A percentile compares a stretch with the other conserved stretches of the same genome.
These are phyloP conservation scores for Melastoma candidum DNA, from an alignment of 441 rosid species.

Conservation along the genomic window DNA sequence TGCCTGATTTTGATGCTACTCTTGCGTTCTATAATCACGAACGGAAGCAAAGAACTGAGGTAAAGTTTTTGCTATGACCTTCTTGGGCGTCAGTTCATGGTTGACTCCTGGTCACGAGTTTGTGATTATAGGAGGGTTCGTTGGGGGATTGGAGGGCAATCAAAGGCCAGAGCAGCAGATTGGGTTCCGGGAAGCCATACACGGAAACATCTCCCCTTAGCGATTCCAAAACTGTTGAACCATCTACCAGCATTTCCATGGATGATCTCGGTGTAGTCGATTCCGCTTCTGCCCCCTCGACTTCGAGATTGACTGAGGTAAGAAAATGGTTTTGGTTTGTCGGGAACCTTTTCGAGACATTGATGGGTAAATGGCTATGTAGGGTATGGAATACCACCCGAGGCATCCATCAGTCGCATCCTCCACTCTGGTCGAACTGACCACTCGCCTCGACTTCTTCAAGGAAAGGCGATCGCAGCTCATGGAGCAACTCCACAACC, in stretches of 20 bases:
- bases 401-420: slow-evolving; percentile 74
- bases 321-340: slow-evolving; percentile 1
- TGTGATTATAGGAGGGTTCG: slow-evolving; percentile 36
- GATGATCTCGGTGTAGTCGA: slow-evolving; percentile 61
- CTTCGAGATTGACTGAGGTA: slow-evolving; percentile 78
- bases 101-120: no score
- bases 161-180: slow-evolving; percentile 69
- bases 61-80: slow-evolving; percentile 11
- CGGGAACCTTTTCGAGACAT: background rate
- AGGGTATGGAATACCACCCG: slow-evolving; percentile 49
- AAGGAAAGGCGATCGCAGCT: slow-evolving; percentile 92
- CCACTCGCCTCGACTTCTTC: slow-evolving; percentile 92
- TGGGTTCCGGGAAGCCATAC: slow-evolving; percentile 51
- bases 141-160: slow-evolving; percentile 66
- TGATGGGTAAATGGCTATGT: slow-evolving; percentile 5
- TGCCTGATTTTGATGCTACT: slow-evolving; percentile 87
- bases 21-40: slow-evolving; percentile 86
- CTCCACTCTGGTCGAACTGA: slow-evolving; percentile 81
- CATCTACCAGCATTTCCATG: slow-evolving; percentile 45
- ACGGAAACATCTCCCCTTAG: slow-evolving; percentile 47
- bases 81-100: no score
- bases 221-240: slow-evolving; percentile 67
- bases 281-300: slow-evolving; percentile 58
- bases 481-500: slow-evolving; percentile 93
- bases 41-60: slow-evolving; percentile 94